Percentiles rank a stretch among this genome's conserved stretches.
These are phyloP conservation scores for Diaporthe eres DNA, from an alignment of 2,329 filamentous ascomycete genomes.

Conservation along the genomic window DNA sequence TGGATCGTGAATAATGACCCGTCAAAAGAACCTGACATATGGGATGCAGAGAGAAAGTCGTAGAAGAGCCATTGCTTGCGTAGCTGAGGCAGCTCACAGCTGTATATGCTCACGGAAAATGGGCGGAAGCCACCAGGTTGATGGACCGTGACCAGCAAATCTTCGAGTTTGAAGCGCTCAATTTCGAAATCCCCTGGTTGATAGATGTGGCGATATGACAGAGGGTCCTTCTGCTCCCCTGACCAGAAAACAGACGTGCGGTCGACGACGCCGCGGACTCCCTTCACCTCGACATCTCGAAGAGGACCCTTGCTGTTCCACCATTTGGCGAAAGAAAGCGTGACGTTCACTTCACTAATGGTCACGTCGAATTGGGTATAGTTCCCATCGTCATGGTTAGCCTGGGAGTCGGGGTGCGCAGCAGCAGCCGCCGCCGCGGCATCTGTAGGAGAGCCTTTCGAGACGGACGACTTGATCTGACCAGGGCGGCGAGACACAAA, in stretches of 20 bases:
- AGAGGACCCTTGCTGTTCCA: conserved; percentile 96
- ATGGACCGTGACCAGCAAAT: conserved; percentile 90
- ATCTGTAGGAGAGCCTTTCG: conserved; percentile 88
- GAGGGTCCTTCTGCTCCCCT: conserved; percentile 80
- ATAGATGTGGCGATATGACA: conserved; percentile 89
- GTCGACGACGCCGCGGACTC: conserved; percentile 92
- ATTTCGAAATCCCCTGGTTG: conserved; percentile 96
- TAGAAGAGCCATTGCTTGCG: conserved; percentile 98
- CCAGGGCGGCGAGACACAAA: conserved; percentile 94
- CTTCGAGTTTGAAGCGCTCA: conserved; percentile 95
- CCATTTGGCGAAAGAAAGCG: conserved; percentile 98
- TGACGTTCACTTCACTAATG: conserved; percentile 95
- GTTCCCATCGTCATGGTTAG: conserved; percentile 87
- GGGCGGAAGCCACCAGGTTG: conserved; percentile 94
- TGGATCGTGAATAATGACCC: conserved; percentile 98
- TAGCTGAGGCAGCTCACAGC: conserved; percentile 91
- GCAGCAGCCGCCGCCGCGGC: conserved; percentile 87
- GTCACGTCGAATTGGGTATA: conserved; percentile 98
- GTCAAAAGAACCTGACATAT: conserved; percentile 96
- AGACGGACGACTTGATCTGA: conserved; percentile 84
- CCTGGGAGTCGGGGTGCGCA: conserved; percentile 54
- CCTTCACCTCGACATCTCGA: conserved; percentile 93
- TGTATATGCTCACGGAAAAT: conserved; percentile 95
- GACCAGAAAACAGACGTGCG: conserved; percentile 85
- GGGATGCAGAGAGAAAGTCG: conserved; percentile 94